Conservation (phyloP, 2,329 filamentous ascomycete species). For the Aspergillus brasiliensis region DNA sequence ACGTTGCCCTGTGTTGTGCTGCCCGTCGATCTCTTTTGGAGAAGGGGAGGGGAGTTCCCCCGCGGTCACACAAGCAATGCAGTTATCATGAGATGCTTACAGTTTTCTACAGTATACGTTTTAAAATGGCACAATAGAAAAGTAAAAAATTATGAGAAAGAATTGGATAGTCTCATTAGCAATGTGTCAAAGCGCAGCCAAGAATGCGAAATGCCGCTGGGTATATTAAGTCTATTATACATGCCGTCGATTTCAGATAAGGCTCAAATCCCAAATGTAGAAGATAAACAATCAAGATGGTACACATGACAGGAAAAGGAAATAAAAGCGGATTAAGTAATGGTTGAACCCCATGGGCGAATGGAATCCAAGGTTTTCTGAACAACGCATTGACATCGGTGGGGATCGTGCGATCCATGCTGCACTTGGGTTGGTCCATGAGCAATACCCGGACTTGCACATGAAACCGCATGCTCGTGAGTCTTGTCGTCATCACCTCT, state of each 20-base stretch:
- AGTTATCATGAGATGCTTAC: background rate
- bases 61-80: background rate
- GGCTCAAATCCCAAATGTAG: conserved; percentile 8
- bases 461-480: conserved; percentile 13
- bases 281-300: conserved; percentile 17
- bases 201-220: conserved; percentile 31
- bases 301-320: conserved; percentile 18
- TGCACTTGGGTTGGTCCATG: conserved; percentile 6
- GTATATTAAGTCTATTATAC: conserved; percentile 45
- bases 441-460: conserved; percentile 3
- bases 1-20: background rate
- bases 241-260: conserved; percentile 34
- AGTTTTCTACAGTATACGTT: background rate
- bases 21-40: background rate
- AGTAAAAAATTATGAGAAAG: background rate
- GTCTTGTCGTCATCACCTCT: conserved; percentile 17
- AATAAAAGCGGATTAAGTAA: conserved; percentile 12
- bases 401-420: conserved; percentile 9
- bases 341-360: conserved; percentile 5
- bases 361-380: conserved; percentile 7
- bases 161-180: conserved; percentile 11
- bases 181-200: conserved; percentile 18
- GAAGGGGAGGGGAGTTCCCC: background rate
- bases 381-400: conserved; percentile 14
- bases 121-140: background rate